Base-by-base conservation (phyloP, 371 early-diverging fungal genomes). In the Apophysomyces variabilis region DNA sequence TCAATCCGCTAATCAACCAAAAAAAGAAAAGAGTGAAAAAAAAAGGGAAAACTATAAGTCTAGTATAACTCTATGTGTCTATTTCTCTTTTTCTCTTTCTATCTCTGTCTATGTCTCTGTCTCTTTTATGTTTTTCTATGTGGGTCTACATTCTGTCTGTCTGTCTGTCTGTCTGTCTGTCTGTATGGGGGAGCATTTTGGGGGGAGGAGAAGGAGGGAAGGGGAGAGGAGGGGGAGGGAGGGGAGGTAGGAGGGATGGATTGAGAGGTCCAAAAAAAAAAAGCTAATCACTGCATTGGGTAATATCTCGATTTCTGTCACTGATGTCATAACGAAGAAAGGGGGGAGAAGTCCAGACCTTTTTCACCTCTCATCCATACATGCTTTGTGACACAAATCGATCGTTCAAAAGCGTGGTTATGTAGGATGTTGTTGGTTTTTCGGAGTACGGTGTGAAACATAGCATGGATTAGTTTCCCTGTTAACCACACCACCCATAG, bases 221-320 rank as follows among this genome's bases (percentile, higher is more conserved):
- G 1, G n/a, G 54, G 3, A 26, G 50, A 9, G 21, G 21, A 7
- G 50, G 54, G 54, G 16, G 47, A 4, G 47, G 11, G 11, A 35
- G 32, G 54, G 3, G 54, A 26, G 21, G 7, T 0, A 7, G 32
- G 32, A 26, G 32, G 32, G 32, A 26, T 26, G 32, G 16, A 21
- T 50, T 26, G 54, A 26, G 54, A 47, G 47, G 18, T 2, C 16
- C 16, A 7, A 18, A 26, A 26, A 26, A 26, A 26, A 11, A 11
- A 21, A 7, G 21, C 7, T 50, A 41, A 41, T 41, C 11, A 47
- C 54, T 50, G 16, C 54, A 50, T 50, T 50, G 54, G 54, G 54
- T 50, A 50, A 50, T 50, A 50, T 50, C 54, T 50, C 54, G 54
- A 50, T 50, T 50, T 50, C 54, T 50, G 54, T 21, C 54, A 50